Conservation (phyloP, 1,139 yeast species). For the Maudiozyma humilis region DNA sequence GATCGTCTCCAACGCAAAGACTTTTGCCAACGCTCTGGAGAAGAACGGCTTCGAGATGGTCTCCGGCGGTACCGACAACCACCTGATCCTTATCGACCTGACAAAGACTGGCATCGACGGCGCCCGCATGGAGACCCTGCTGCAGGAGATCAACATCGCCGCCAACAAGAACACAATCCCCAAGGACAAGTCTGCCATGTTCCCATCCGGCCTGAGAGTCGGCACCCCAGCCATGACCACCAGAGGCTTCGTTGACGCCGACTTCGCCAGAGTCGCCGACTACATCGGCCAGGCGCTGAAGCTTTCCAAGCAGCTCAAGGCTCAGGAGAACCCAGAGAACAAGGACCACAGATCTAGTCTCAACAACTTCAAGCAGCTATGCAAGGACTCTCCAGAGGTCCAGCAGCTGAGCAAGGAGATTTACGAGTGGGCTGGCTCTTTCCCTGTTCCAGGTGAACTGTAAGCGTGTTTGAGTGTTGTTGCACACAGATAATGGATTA, state of each 20-base stretch:
- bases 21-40: constrained; percentile 63
- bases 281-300: constrained; percentile 75
- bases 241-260: constrained; percentile 76
- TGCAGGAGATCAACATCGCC: constrained; percentile 86
- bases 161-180: constrained; percentile 95
- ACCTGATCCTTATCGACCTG: constrained; percentile 77
- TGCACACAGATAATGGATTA: neutral
- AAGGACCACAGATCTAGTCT: constrained; percentile 44
- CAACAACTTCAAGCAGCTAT: constrained; percentile 55
- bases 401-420: constrained; percentile 56
- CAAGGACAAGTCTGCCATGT: constrained; percentile 89
- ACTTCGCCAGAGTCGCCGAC: constrained; percentile 68
- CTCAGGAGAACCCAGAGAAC: constrained; percentile 46
- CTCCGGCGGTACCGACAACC: constrained; percentile 91
- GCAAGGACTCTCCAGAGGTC: constrained; percentile 50
- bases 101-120: constrained; percentile 86
- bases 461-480: constrained; percentile 9
- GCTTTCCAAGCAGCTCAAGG: constrained; percentile 51
- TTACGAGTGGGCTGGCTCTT: constrained; percentile 54
- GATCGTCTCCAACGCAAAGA: constrained; percentile 72
- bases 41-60: constrained; percentile 69
- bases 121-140: constrained; percentile 87
- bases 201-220: constrained; percentile 92
- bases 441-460: constrained; percentile 73
- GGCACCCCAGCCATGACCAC: constrained; percentile 99